Percentiles rank a stretch among this genome's conserved stretches.
These are phyloP conservation scores for Candida namnaoensis DNA, from an alignment of 805 yeast species.

Conservation along the genomic window DNA sequence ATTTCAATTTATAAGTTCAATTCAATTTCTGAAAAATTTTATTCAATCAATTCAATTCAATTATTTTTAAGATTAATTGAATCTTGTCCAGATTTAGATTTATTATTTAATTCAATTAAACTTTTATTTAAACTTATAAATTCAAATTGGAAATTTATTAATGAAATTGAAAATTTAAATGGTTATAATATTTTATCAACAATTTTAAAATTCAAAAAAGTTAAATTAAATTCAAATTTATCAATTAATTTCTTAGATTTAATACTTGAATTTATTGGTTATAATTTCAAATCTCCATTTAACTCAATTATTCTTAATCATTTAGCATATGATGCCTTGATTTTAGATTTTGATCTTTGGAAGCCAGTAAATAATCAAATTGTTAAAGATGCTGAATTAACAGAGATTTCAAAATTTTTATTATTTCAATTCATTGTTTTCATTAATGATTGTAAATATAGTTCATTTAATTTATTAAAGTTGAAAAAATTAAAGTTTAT, in stretches of 20 bases:
- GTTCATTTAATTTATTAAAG: slow-evolving; percentile 40
- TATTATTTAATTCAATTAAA: slow-evolving; percentile 25
- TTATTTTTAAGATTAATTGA: slow-evolving; percentile 39
- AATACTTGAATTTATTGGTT: slow-evolving; percentile 48
- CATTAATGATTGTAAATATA: slow-evolving; percentile 41
- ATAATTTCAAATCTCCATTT: slow-evolving; percentile 36
- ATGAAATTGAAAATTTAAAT: slow-evolving; percentile 49
- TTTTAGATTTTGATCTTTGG: slow-evolving; percentile 61
- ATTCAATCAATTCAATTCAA: slow-evolving; percentile 42
- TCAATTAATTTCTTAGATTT: slow-evolving; percentile 36
- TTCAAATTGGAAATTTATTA: slow-evolving; percentile 40
- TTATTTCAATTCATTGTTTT: slow-evolving; percentile 52
- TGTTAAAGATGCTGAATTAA: slow-evolving; percentile 12
- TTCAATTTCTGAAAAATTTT: slow-evolving; percentile 11
- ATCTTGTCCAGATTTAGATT: slow-evolving; percentile 23
- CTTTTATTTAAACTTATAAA: slow-evolving; percentile 34
- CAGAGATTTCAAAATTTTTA: slow-evolving; percentile 40
- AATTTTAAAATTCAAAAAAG: slow-evolving; percentile 36
- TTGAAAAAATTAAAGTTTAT: slow-evolving; percentile 43
- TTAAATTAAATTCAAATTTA: slow-evolving; percentile 17
- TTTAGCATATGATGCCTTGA: slow-evolving; percentile 45
- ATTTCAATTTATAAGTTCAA: slow-evolving; percentile 1
- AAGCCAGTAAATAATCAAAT: slow-evolving; percentile 13
- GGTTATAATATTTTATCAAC: slow-evolving; percentile 56
- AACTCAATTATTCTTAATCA: slow-evolving; percentile 52